phyloP scores from a whole-genome alignment of 257 asterid genomes.

The Nicotiana tomentosiformis region DNA sequence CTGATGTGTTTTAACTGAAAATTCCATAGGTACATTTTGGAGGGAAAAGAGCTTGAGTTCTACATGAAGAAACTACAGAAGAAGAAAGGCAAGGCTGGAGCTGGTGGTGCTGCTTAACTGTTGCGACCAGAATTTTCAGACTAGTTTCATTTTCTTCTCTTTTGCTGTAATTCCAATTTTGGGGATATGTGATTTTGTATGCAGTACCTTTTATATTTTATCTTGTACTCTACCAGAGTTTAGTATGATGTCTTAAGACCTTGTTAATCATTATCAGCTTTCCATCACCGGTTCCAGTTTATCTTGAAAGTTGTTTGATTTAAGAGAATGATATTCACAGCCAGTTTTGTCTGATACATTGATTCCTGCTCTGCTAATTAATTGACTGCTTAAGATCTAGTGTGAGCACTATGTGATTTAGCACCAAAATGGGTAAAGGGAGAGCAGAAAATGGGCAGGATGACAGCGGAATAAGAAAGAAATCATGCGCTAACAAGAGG shows the following conservation, averaged over 20 bases:
- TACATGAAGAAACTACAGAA: constrained; percentile 12
- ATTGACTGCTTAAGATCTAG: no score
- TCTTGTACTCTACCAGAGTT: background rate
- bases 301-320: background rate
- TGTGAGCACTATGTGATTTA: no score
- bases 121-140: background rate
- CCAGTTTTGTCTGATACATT: background rate
- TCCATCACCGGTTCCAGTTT: background rate
- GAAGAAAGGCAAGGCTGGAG: constrained; percentile 22
- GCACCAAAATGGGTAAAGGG: no score
- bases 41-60: constrained; percentile 15
- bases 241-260: background rate
- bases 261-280: background rate
- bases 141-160: background rate
- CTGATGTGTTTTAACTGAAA: background rate
- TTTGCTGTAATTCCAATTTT: constrained; percentile 1
- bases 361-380: background rate
- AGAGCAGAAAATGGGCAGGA: no score
- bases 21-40: constrained; percentile 24
- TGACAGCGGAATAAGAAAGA: no score
- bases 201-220: background rate
- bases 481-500: no score
- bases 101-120: constrained; percentile 16
- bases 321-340: background rate
- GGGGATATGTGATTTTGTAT: background rate